A percentile compares a stretch with the other conserved stretches of the same genome.
These are phyloP conservation scores for Globisporangium nagaii DNA, from an alignment of 352 stramenopile species.

Conservation along the genomic window DNA sequence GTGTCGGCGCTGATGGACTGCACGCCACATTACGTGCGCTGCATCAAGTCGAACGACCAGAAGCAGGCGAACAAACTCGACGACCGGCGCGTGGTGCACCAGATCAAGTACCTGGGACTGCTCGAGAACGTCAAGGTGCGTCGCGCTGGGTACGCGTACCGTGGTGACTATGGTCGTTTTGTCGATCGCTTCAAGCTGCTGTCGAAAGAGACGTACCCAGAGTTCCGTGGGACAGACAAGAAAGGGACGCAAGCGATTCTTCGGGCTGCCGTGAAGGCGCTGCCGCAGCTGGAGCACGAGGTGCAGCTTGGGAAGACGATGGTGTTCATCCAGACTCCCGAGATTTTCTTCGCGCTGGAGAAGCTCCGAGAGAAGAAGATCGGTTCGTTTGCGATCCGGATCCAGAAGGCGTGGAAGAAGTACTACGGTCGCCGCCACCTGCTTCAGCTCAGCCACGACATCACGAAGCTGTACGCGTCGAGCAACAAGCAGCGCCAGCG, in stretches of 20 bases:
- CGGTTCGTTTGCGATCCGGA: slow-evolving; percentile 66
- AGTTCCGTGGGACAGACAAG: slow-evolving; percentile 76
- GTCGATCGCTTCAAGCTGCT: slow-evolving; percentile 80
- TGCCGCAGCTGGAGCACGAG: slow-evolving; percentile 71
- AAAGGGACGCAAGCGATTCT: slow-evolving; percentile 83
- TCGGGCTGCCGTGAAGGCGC: slow-evolving; percentile 57
- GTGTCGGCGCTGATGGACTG: slow-evolving; percentile 87
- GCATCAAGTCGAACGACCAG: slow-evolving; percentile 90
- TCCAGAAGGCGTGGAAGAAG: slow-evolving; percentile 80
- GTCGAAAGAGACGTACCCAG: slow-evolving; percentile 78
- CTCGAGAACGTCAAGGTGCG: slow-evolving; percentile 88
- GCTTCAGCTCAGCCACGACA: slow-evolving; percentile 77
- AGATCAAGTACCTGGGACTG: slow-evolving; percentile 86
- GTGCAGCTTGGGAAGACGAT: slow-evolving; percentile 88
- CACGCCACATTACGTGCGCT: slow-evolving; percentile 89
- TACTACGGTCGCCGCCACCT: slow-evolving; percentile 79
- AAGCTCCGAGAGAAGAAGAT: slow-evolving; percentile 83
- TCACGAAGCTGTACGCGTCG: slow-evolving; percentile 79
- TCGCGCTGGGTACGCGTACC: slow-evolving; percentile 78
- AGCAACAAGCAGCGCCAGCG: slow-evolving; percentile 80
- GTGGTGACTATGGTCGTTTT: slow-evolving; percentile 83
- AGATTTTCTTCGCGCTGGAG: slow-evolving; percentile 88
- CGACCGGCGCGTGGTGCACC: slow-evolving; percentile 77
- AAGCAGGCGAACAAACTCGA: slow-evolving; percentile 85
- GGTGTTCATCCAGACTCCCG: slow-evolving; percentile 88